These are phyloP conservation scores for Penicillium mononematosum DNA, from an alignment of 495 filamentous ascomycete species.

Conservation along the genomic window DNA sequence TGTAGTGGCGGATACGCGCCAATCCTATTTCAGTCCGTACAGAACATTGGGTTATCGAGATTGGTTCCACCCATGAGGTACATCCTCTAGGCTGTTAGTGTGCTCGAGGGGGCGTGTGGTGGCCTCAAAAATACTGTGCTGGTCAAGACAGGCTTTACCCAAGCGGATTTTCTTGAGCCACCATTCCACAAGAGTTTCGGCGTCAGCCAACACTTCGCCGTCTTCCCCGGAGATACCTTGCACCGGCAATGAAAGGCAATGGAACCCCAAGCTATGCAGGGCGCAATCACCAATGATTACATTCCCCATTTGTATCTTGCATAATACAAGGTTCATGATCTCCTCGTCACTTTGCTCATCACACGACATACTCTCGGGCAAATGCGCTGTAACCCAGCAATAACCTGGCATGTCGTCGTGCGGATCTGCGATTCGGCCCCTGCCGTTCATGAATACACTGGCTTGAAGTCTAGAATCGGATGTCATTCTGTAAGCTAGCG, in stretches of 20 bases:
- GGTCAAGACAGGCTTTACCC: neutral
- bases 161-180: slow-evolving; percentile 2
- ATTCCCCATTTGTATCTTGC: neutral
- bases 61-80: neutral
- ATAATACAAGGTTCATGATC: slow-evolving; percentile 1
- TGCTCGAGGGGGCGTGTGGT: neutral
- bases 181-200: neutral
- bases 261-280: neutral
- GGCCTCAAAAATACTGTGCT: slow-evolving; percentile 3
- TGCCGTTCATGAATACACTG: neutral
- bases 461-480: neutral
- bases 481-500: neutral
- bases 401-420: neutral
- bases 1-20: neutral
- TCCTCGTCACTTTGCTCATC: neutral
- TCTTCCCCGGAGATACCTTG: neutral
- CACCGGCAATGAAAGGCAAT: slow-evolving; percentile 1
- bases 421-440: slow-evolving; percentile 3
- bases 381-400: slow-evolving; percentile 1
- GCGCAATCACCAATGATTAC: neutral
- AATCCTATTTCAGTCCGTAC: neutral
- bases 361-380: neutral
- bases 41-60: neutral
- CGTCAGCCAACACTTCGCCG: neutral
- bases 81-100: neutral